phyloP scores from a whole-genome alignment of 108 stramenopile species.

The Poteriospumella lacustris region DNA sequence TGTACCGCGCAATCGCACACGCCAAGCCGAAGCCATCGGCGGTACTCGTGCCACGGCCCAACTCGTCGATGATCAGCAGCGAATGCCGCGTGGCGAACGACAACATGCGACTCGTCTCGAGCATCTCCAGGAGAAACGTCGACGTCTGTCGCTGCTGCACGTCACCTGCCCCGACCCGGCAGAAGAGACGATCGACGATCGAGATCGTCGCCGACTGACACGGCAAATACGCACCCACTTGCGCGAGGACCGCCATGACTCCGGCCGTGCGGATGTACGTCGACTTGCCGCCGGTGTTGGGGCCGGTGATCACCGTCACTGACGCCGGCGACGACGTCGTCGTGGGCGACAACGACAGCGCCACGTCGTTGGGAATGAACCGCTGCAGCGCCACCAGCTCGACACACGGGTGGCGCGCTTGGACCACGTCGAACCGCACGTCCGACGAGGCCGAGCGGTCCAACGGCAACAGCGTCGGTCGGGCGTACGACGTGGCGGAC shows the following conservation, averaged over 20 bases:
- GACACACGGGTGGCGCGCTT: slow-evolving; percentile 90
- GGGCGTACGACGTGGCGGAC: slow-evolving; percentile 65
- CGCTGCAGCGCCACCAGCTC: slow-evolving; percentile 79
- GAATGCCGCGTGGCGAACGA: slow-evolving; percentile 72
- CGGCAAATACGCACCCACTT: slow-evolving; percentile 83
- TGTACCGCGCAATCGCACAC: slow-evolving; percentile 85
- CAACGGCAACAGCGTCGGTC: slow-evolving; percentile 64
- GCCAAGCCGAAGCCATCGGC: slow-evolving; percentile 94
- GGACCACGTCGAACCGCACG: slow-evolving; percentile 47
- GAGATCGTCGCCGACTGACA: slow-evolving; percentile 66
- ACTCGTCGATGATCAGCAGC: slow-evolving; percentile 95
- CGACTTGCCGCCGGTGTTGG: slow-evolving; percentile 66
- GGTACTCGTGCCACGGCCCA: slow-evolving; percentile 92
- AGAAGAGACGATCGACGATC: slow-evolving; percentile 77
- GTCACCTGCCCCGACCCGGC: slow-evolving; percentile 92
- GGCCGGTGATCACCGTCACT: too few relatives aligned
- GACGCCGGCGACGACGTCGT: too few relatives aligned
- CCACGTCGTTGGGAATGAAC: slow-evolving; percentile 92
- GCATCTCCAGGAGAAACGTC: slow-evolving; percentile 99
- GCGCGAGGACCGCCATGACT: slow-evolving; percentile 85
- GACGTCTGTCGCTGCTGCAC: slow-evolving; percentile 84
- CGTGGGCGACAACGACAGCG: too few relatives aligned
- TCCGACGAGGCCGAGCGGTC: too few relatives aligned
- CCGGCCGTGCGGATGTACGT: slow-evolving; percentile 93
- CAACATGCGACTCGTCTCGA: slow-evolving; percentile 86